Conservation (phyloP, 257 asterid genomes). For the Fraxinus americana region DNA sequence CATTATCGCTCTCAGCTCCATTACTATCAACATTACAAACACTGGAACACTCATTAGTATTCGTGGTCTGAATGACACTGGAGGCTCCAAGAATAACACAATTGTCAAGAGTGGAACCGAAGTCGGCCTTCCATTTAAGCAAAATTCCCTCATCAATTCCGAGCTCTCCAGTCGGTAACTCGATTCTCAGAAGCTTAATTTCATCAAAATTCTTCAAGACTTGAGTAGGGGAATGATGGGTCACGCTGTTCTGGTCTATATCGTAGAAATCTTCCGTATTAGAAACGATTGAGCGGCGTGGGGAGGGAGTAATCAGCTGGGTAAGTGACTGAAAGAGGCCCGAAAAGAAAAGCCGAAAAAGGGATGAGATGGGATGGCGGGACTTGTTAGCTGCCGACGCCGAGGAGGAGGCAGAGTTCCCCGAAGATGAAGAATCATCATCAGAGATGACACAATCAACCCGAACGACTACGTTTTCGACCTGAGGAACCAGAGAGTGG, state of each 20-base stretch:
- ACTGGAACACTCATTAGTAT: neutral
- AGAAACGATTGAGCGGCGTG: neutral
- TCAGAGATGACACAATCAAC: slow-evolving; percentile 36
- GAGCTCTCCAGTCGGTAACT: slow-evolving; percentile 23
- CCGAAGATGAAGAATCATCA: slow-evolving; percentile 35
- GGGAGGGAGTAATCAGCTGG: slow-evolving; percentile 30
- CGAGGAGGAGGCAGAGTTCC: neutral
- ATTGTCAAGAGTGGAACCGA: slow-evolving; percentile 28
- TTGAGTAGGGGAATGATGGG: slow-evolving; percentile 19
- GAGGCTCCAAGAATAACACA: slow-evolving; percentile 14
- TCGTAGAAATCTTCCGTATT: neutral
- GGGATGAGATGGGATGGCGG: slow-evolving; percentile 24
- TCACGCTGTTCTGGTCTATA: neutral
- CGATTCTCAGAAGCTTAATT: slow-evolving; percentile 18
- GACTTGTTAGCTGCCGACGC: slow-evolving; percentile 23
- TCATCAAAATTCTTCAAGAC: slow-evolving; percentile 21
- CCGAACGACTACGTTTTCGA: slow-evolving; percentile 27
- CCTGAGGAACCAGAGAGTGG: slow-evolving; percentile 40
- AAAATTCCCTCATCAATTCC: slow-evolving; percentile 27
- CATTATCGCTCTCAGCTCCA: slow-evolving; percentile 10
- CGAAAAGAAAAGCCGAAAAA: slow-evolving; percentile 29
- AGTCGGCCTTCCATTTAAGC: slow-evolving; percentile 28
- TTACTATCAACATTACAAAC: neutral
- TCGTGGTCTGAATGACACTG: slow-evolving; percentile 5
- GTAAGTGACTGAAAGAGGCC: slow-evolving; percentile 36